Percentiles rank a stretch among this genome's conserved stretches.
Conservation (phyloP, 2,329 filamentous ascomycete species). For the Cadophora sp. region DNA sequence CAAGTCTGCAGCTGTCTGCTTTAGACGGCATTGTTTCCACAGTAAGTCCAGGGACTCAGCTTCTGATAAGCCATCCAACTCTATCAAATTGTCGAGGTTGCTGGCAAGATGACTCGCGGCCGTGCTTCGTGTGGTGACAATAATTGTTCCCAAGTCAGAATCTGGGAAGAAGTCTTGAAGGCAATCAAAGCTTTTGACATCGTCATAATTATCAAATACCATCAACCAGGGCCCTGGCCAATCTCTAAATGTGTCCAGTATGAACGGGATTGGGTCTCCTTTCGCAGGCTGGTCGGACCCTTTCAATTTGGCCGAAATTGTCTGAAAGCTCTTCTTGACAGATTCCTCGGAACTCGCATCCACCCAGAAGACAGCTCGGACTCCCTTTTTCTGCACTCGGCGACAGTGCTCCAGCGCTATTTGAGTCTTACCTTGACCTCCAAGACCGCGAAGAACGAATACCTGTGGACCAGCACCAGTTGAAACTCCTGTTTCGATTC, state of each 20-base stretch:
- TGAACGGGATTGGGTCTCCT: constrained; percentile 15
- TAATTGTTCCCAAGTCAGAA: constrained; percentile 22
- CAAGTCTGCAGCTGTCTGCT: background rate
- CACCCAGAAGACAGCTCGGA: constrained; percentile 32
- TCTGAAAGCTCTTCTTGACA: constrained; percentile 27
- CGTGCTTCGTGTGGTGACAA: constrained; percentile 34
- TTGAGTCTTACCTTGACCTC: constrained; percentile 39
- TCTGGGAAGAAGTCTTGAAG: constrained; percentile 29
- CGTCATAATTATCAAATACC: constrained; percentile 39
- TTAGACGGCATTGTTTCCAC: constrained; percentile 3
- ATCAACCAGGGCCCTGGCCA: constrained; percentile 33
- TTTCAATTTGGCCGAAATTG: constrained; percentile 25
- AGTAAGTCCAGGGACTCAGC: constrained; percentile 31
- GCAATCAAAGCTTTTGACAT: constrained; percentile 25
- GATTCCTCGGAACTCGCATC: constrained; percentile 30
- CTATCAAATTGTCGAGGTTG: constrained; percentile 17
- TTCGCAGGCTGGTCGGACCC: background rate
- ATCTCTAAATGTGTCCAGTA: constrained; percentile 19
- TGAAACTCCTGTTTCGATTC: constrained; percentile 25
- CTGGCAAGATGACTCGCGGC: constrained; percentile 9
- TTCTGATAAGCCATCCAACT: constrained; percentile 26
- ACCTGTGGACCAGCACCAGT: constrained; percentile 15
- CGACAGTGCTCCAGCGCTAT: constrained; percentile 35
- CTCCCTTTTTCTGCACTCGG: constrained; percentile 19
- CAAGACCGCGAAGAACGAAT: constrained; percentile 33